Evolutionary conservation across 1,284 basidiomycete species (phyloP), one percentile per base, ranked within the genome.

Genomic region (Athelia sp.): DNA sequence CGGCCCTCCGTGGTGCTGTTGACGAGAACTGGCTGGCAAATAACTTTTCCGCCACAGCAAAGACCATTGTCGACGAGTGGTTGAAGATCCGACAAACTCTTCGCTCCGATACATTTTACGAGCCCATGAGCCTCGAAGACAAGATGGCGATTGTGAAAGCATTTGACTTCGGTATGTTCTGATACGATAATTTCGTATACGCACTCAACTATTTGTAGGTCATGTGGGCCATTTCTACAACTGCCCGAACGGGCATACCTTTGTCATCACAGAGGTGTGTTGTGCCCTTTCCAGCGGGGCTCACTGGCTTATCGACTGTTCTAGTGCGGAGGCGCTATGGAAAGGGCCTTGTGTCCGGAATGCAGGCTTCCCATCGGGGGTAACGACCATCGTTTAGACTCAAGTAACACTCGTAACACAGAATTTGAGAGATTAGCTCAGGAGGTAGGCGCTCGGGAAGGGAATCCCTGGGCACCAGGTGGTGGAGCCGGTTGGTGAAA

Each of bases 221-320:
- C 66, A 73, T 40, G 64, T 65, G 2, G 79, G 79, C 2, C 79
- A 82, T 55, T 79, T 71, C 53, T 77, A 75, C 52, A 70, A 66
- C 29, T 82, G 80, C 55, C 69, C 67, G 3, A 78, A 79, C 53
- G 79, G 80, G 0, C 79, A 82, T 58, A 61, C 69, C 1, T 79
- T 69, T 52, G 67, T 68, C 3, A 78, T 78, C n/a, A n/a, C n/a
- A n/a, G n/a, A n/a, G n/a, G n/a, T n/a, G n/a, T n/a, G n/a, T n/a
- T n/a, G n/a, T n/a, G n/a, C n/a, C n/a, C n/a, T n/a, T n/a, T n/a
- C n/a, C n/a, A n/a, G n/a, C n/a, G n/a, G n/a, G n/a, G n/a, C n/a
- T n/a, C n/a, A n/a, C n/a, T n/a, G n/a, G n/a, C n/a, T n/a, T n/a
- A n/a, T n/a, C n/a, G n/a, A n/a, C n/a, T n/a, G n/a, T n/a, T n/a